Percentiles rank a stretch among this genome's conserved stretches.
phyloP scores from a whole-genome alignment of 441 rosid genomes.

The Erodium moschatum region DNA sequence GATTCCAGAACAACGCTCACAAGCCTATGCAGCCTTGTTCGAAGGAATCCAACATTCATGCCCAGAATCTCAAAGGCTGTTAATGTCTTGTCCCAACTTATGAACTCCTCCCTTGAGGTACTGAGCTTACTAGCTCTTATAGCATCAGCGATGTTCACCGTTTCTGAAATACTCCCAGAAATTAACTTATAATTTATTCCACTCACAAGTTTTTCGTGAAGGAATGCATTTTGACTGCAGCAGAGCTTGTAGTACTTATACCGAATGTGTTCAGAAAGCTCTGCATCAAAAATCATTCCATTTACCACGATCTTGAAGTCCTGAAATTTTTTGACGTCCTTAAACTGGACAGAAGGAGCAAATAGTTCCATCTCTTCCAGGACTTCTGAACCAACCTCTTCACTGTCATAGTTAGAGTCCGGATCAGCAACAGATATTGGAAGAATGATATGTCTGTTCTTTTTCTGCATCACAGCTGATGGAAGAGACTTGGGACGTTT shows the following conservation, averaged over 20 bases:
- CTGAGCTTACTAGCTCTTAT: constrained; percentile 39
- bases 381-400: constrained; percentile 60
- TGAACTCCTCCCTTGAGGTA: constrained; percentile 41
- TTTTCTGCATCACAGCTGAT: constrained; percentile 36
- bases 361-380: constrained; percentile 48
- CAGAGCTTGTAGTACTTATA: constrained; percentile 50
- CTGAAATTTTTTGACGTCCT: constrained; percentile 34
- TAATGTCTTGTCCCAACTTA: constrained; percentile 49
- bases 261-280: constrained; percentile 41
- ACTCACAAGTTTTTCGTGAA: constrained; percentile 40
- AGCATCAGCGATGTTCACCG: constrained; percentile 46
- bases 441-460: constrained; percentile 28
- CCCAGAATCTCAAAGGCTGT: constrained; percentile 56
- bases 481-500: constrained; percentile 43
- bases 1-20: constrained; percentile 40
- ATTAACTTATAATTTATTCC: constrained; percentile 43
- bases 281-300: constrained; percentile 44
- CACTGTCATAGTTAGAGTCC: constrained; percentile 52
- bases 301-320: constrained; percentile 40
- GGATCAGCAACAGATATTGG: constrained; percentile 24
- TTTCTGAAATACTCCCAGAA: constrained; percentile 49
- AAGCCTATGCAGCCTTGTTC: constrained; percentile 36
- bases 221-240: constrained; percentile 47
- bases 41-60: constrained; percentile 55
- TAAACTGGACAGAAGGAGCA: constrained; percentile 34